These are phyloP conservation scores for Leccinum disarticulatum DNA, from an alignment of 768 basidiomycete species.

Conservation along the genomic window DNA sequence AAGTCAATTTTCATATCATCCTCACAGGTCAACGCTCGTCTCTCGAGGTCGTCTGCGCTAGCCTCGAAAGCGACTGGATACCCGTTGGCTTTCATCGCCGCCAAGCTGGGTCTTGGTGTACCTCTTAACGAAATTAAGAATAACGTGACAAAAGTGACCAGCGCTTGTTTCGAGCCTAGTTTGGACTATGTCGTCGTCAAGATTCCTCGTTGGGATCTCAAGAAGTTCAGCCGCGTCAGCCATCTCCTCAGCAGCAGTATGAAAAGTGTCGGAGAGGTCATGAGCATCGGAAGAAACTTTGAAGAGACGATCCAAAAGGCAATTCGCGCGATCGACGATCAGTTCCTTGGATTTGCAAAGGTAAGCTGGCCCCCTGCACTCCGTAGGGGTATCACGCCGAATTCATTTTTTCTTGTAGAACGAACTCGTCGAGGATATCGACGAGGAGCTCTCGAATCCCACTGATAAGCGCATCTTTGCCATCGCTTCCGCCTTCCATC, in stretches of 20 bases:
- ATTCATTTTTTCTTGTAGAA: slow-evolving; percentile 49
- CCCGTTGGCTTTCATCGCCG: slow-evolving; percentile 96
- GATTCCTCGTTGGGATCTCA: slow-evolving; percentile 98
- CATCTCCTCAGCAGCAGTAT: slow-evolving; percentile 90
- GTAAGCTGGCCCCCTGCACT: slow-evolving; percentile 35
- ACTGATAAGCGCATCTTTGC: slow-evolving; percentile 98
- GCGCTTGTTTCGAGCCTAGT: slow-evolving; percentile 96
- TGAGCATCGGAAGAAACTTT: slow-evolving; percentile 98
- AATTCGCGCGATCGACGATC: slow-evolving; percentile 94
- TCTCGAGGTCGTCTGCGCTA: slow-evolving; percentile 95
- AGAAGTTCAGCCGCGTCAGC: slow-evolving; percentile 96
- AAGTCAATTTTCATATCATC: slow-evolving; percentile 4
- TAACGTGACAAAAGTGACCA: slow-evolving; percentile 93
- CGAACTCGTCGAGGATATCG: slow-evolving; percentile 84
- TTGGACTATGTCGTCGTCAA: slow-evolving; percentile 98
- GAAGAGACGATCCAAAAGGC: slow-evolving; percentile 99
- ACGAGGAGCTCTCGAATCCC: slow-evolving; percentile 90
- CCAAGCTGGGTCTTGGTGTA: slow-evolving; percentile 95
- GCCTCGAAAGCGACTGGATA: slow-evolving; percentile 99
- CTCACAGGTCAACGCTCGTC: slow-evolving; percentile 84
- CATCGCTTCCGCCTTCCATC: slow-evolving; percentile 89
- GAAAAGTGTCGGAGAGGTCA: slow-evolving; percentile 99
- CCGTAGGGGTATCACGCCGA: neutral
- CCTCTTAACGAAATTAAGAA: slow-evolving; percentile 98
- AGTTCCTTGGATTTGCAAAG: slow-evolving; percentile 90